Evolutionary conservation across 257 asterid species (phyloP), one percentile per base, ranked within the genome.

Genomic region (Striga asiatica): DNA sequence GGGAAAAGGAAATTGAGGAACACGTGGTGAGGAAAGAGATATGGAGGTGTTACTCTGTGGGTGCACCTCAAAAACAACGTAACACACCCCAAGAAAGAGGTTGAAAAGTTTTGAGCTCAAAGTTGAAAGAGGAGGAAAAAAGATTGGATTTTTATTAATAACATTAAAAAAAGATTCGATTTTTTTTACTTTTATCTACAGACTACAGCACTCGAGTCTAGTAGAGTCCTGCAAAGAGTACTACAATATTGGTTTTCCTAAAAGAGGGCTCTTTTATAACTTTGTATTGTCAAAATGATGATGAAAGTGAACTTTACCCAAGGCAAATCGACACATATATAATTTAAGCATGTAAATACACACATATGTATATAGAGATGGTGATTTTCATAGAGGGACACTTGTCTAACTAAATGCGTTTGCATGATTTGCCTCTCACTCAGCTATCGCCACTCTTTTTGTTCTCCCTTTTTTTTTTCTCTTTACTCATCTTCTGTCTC

Each of bases 11-110:
- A 39, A 39, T n/a, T 18, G 13, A 13, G 6, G 67, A 72, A 71
- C 83, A 77, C 81, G 95, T 85, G 89, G 73, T 64, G 77, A 53
- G 58, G 78, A n/a, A 65, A 34, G 42, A 63, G 70, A 64, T 29
- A 74, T 54, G 67, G 64, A 66, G 72, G 73, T 58, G 73, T 60
- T n/a, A n/a, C n/a, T n/a, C 65, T 53, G 57, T 19, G 48, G 46
- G 28, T 46, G 55, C 14, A 60, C 28, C 47, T 39, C 5, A 46
- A 54, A 61, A n/a, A n/a, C n/a, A n/a, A n/a, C n/a, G n/a, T n/a
- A n/a, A n/a, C n/a, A 61, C 54, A 51, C 66, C 57, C 59, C 70
- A 58, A 25, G 46, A 60, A 38, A 61, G 27, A 32, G n/a, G n/a
- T n/a, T 6, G 43, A 25, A 12, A 48, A 45, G 16, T 56, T 45